A percentile compares a stretch with the other conserved stretches of the same genome.
Conservation (phyloP, 352 stramenopile genomes). For the Globisporangium iwayamae region DNA sequence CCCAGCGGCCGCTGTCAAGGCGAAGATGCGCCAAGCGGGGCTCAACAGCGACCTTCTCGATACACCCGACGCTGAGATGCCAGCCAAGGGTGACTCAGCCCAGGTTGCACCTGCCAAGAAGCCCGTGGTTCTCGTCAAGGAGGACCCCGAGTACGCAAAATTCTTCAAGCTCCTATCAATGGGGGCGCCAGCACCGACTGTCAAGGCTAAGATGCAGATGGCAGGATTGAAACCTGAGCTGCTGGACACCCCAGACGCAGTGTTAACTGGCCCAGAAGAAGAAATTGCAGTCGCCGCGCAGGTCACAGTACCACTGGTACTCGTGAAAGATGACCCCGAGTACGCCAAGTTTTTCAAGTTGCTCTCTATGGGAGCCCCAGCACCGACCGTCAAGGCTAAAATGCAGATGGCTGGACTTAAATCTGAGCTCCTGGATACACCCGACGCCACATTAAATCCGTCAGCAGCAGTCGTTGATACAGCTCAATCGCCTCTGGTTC, state of each 20-base stretch:
- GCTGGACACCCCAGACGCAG: slow-evolving; percentile 65
- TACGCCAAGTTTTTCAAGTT: slow-evolving; percentile 74
- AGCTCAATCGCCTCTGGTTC: not conserved
- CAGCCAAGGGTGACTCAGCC: slow-evolving; percentile 10
- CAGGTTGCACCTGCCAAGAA: slow-evolving; percentile 15
- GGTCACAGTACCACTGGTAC: not conserved
- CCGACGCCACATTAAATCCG: slow-evolving; percentile 25
- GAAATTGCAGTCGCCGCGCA: not conserved
- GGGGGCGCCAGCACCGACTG: slow-evolving; percentile 43
- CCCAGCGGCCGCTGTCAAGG: slow-evolving; percentile 45
- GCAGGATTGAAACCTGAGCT: slow-evolving; percentile 50
- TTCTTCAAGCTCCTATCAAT: slow-evolving; percentile 74
- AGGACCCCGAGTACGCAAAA: slow-evolving; percentile 56
- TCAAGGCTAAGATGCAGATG: slow-evolving; percentile 63
- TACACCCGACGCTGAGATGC: slow-evolving; percentile 50
- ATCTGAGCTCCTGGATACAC: slow-evolving; percentile 62
- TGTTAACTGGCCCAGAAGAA: slow-evolving; percentile 15
- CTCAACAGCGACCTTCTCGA: slow-evolving; percentile 77
- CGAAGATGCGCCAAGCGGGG: slow-evolving; percentile 73
- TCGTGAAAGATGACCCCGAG: slow-evolving; percentile 52
- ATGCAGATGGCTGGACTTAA: slow-evolving; percentile 57
- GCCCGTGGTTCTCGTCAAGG: slow-evolving; percentile 42
- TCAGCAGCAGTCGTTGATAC: not conserved
- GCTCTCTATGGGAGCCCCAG: slow-evolving; percentile 51
- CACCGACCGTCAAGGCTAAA: slow-evolving; percentile 51